These are phyloP conservation scores for Sporisorium graminicola DNA, from an alignment of 1,284 basidiomycete genomes.

Conservation along the genomic window DNA sequence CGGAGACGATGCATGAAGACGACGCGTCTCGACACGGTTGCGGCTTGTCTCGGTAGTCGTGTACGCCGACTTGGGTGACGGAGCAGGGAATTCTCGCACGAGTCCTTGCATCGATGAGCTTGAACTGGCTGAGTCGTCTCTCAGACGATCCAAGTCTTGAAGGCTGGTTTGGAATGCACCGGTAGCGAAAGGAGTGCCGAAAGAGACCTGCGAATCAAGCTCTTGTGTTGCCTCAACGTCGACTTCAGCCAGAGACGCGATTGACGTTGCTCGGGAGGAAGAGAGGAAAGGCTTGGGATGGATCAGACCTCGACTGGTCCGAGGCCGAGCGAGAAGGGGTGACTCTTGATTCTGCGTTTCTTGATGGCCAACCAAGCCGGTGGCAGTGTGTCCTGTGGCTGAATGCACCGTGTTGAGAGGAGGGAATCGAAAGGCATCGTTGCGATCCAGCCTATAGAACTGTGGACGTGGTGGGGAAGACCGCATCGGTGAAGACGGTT, in stretches of 20 bases:
- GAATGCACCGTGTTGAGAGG: background rate
- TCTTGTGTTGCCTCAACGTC: background rate
- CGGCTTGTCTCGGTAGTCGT: background rate
- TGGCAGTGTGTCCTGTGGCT: background rate
- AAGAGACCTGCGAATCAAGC: background rate
- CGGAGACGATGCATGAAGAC: conserved; percentile 1
- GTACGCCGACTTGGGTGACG: background rate
- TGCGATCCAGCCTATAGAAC: background rate
- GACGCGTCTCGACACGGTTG: background rate
- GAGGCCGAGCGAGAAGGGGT: conserved; percentile 10
- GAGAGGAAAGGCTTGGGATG: conserved; percentile 28
- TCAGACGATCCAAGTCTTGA: background rate
- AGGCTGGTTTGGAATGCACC: background rate
- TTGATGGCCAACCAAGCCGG: background rate
- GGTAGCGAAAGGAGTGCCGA: conserved; percentile 27
- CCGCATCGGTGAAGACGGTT: background rate
- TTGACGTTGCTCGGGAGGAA: conserved; percentile 19
- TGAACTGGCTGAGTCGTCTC: background rate
- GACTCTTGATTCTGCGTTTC: background rate
- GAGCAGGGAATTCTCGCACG: background rate
- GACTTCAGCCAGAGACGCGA: conserved; percentile 19
- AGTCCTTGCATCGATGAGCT: background rate
- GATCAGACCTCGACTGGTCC: conserved; percentile 27
- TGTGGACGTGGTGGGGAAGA: background rate
- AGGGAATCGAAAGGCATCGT: conserved; percentile 13